Evolutionary conservation across 2,329 filamentous ascomycete species (phyloP).

Genomic region (Fusarium sp.): DNA sequence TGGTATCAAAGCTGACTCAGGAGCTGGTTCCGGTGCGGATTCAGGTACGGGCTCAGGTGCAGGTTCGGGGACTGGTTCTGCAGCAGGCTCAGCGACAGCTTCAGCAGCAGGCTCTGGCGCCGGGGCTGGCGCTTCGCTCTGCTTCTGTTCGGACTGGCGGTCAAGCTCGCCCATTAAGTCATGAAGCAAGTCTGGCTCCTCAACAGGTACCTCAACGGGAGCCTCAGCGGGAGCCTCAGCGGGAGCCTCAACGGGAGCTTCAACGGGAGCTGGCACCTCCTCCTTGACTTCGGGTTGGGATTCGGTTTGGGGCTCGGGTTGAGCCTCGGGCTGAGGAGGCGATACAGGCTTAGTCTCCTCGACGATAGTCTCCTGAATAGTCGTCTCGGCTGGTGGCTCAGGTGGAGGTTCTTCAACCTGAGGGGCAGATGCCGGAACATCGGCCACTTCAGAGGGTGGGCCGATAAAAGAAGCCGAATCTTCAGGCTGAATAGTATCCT

Average conservation of each 20-base stretch:
- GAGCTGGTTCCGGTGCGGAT: neutral
- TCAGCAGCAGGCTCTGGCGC: slow-evolving; percentile 20
- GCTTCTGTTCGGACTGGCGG: slow-evolving; percentile 45
- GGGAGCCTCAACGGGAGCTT: slow-evolving; percentile 8
- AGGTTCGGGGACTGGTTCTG: neutral
- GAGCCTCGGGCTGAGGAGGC: slow-evolving; percentile 24
- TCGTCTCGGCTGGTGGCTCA: slow-evolving; percentile 30
- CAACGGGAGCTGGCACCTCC: slow-evolving; percentile 45
- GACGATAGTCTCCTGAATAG: slow-evolving; percentile 18
- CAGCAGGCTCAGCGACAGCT: neutral
- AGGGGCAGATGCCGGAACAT: slow-evolving; percentile 42
- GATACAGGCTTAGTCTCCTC: slow-evolving; percentile 34
- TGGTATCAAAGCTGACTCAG: slow-evolving; percentile 21
- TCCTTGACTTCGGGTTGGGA: slow-evolving; percentile 12
- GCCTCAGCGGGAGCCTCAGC: too few species aligned
- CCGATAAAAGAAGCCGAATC: slow-evolving; percentile 50
- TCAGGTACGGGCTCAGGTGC: neutral
- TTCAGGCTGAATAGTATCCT: slow-evolving; percentile 52
- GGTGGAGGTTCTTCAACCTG: slow-evolving; percentile 23
- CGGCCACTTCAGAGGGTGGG: slow-evolving; percentile 44
- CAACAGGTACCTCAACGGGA: slow-evolving; percentile 34
- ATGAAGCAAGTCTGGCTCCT: slow-evolving; percentile 57
- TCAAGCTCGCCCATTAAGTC: slow-evolving; percentile 59
- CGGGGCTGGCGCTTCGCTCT: slow-evolving; percentile 6
- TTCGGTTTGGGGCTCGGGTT: neutral